These are phyloP conservation scores for Trametopsis cervina DNA, from an alignment of 768 basidiomycete species.

Conservation along the genomic window DNA sequence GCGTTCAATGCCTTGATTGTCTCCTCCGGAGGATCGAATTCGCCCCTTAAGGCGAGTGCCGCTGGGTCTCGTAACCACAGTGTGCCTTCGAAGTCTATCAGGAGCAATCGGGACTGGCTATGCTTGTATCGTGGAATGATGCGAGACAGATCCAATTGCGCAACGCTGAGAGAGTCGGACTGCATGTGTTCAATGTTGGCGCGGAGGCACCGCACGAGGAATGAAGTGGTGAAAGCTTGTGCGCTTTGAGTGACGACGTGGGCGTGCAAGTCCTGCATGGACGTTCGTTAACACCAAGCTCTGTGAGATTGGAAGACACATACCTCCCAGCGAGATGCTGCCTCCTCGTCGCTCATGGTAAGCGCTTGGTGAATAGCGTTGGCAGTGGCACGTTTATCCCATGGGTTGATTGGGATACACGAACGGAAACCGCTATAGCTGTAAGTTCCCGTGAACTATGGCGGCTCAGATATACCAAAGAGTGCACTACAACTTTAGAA, in stretches of 20 bases:
- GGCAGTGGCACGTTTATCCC: constrained; percentile 80
- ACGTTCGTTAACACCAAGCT: background rate
- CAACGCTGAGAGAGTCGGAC: constrained; percentile 29
- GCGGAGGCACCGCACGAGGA: constrained; percentile 69
- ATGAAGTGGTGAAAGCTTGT: constrained; percentile 73
- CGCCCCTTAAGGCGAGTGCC: constrained; percentile 13
- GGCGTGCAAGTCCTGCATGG: constrained; percentile 58
- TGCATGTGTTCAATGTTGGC: constrained; percentile 62
- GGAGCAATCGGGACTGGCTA: constrained; percentile 54
- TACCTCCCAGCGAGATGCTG: constrained; percentile 68
- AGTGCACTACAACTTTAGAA: too few species aligned
- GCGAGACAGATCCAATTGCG: constrained; percentile 36
- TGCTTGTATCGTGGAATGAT: constrained; percentile 64
- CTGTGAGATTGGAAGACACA: constrained; percentile 10
- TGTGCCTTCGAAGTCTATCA: constrained; percentile 77
- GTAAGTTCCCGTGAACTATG: constrained; percentile 79
- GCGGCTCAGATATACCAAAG: constrained; percentile 9
- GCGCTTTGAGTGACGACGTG: constrained; percentile 86
- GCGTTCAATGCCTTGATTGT: constrained; percentile 43
- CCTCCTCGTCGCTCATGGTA: constrained; percentile 73
- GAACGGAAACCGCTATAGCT: constrained; percentile 83
- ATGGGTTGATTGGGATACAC: constrained; percentile 83
- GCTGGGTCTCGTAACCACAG: constrained; percentile 60
- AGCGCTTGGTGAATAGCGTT: constrained; percentile 73
- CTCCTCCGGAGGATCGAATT: constrained; percentile 32